Evolutionary conservation across 2,329 filamentous ascomycete species (phyloP).

Genomic region (Pseudogymnoascus sp.): DNA sequence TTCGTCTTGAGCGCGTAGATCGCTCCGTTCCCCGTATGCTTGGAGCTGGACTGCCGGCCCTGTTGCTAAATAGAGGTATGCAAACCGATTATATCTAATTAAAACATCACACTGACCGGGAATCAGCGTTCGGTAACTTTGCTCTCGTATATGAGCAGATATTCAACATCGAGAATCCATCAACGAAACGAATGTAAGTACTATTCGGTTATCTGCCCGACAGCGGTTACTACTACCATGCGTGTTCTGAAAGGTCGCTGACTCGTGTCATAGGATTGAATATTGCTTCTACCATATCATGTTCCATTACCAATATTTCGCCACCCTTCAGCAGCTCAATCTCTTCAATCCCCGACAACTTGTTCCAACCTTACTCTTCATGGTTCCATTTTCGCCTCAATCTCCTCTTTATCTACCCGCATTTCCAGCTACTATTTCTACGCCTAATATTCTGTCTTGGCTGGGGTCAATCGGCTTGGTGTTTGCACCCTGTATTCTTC

Average conservation of each 20-base stretch:
- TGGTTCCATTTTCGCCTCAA: constrained; percentile 23
- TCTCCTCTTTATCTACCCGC: constrained; percentile 22
- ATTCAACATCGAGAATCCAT: constrained; percentile 8
- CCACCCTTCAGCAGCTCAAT: constrained; percentile 26
- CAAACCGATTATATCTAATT: neutral
- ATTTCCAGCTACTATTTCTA: constrained; percentile 12
- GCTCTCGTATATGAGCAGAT: constrained; percentile 11
- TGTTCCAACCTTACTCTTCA: constrained; percentile 21
- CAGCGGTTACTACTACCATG: constrained; percentile 11
- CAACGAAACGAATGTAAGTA: constrained; percentile 13
- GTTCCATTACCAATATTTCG: constrained; percentile 25
- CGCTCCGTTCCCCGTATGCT: constrained; percentile 19
- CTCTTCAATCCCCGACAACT: constrained; percentile 19
- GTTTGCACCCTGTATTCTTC: constrained; percentile 21
- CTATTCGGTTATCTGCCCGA: constrained; percentile 9
- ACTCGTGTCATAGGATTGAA: constrained; percentile 19
- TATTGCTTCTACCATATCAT: constrained; percentile 20
- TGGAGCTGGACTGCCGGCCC: constrained; percentile 24
- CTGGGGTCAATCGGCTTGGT: constrained; percentile 14
- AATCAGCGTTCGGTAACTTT: constrained; percentile 15
- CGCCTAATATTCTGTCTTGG: constrained; percentile 17
- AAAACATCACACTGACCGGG: neutral
- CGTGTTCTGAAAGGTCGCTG: constrained; percentile 9
- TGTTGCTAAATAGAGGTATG: constrained; percentile 23
- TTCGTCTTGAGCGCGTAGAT: constrained; percentile 19